phyloP scores from a whole-genome alignment of 1,284 basidiomycete species.

The Heliocybe sulcata region DNA sequence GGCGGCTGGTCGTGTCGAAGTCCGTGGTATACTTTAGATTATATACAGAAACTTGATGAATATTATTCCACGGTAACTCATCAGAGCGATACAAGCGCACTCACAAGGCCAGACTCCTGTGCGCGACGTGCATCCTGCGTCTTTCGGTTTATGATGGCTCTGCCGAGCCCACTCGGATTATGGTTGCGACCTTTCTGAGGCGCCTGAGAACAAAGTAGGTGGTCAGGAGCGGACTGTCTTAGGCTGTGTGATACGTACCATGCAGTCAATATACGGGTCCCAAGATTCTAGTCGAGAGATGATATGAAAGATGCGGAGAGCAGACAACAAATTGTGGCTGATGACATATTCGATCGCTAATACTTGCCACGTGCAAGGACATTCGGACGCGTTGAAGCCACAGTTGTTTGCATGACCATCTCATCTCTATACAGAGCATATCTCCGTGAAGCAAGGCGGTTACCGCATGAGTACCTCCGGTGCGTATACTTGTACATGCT shows the following conservation, averaged over 20 bases:
- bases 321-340: background rate
- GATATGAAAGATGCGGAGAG: too few species aligned
- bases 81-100: conserved; percentile 17
- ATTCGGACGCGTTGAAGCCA: too few species aligned
- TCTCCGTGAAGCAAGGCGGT: conserved; percentile 39
- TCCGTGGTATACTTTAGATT: conserved; percentile 70
- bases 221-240: background rate
- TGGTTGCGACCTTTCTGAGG: conserved; percentile 44
- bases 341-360: background rate
- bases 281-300: too few species aligned
- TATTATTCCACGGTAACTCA: background rate
- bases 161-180: conserved; percentile 77
- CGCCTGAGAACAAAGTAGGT: conserved; percentile 17
- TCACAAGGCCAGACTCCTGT: conserved; percentile 70
- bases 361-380: background rate
- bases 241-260: background rate
- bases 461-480: conserved; percentile 59
- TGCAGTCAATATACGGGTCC: too few species aligned
- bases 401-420: background rate
- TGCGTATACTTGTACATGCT: conserved; percentile 20
- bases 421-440: conserved; percentile 45
- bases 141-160: conserved; percentile 87
- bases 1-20: conserved; percentile 57
- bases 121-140: conserved; percentile 72
- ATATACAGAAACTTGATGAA: conserved; percentile 5